A percentile compares a stretch with the other conserved stretches of the same genome.
Evolutionary conservation across 106 monocot species (phyloP).

Genomic region (Cymbidium sinense): DNA sequence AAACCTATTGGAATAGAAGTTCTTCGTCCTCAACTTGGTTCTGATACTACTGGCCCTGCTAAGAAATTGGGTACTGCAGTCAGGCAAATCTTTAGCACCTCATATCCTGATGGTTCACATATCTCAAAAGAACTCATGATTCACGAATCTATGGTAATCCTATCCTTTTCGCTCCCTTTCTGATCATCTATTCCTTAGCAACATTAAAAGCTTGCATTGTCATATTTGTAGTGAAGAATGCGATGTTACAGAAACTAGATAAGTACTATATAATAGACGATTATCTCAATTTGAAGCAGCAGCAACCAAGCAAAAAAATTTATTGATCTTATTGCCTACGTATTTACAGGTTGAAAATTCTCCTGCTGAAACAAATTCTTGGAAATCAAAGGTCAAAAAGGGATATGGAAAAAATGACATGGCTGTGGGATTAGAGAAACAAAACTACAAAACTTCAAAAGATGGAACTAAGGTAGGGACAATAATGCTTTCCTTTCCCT

Average conservation of each 20-base stretch:
- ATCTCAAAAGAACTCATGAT: constrained; percentile 42
- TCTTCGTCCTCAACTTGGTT: constrained; percentile 13
- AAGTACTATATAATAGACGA: not conserved
- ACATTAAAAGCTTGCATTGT: not conserved
- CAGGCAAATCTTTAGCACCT: constrained; percentile 24
- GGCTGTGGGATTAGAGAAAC: constrained; percentile 26
- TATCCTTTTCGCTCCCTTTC: not conserved
- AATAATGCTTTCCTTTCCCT: too few relatives aligned
- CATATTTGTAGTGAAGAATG: not conserved
- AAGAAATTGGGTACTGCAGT: constrained; percentile 24
- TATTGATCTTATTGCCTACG: constrained; percentile 2
- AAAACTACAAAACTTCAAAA: constrained; percentile 41
- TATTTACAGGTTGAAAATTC: constrained; percentile 41
- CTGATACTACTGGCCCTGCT: constrained; percentile 28
- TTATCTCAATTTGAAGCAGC: not conserved
- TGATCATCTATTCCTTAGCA: not conserved
- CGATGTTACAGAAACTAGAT: too few relatives aligned
- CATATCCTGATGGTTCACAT: constrained; percentile 32
- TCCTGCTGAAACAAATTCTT: constrained; percentile 30
- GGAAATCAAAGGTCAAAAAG: constrained; percentile 43
- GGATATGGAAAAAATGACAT: constrained; percentile 26
- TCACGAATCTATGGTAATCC: constrained; percentile 38
- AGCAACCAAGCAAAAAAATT: not conserved
- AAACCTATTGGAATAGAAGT: constrained; percentile 18
- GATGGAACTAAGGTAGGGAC: constrained; percentile 60